Conservation (phyloP, 2,329 filamentous ascomycete species). For the Ophidiomyces ophidiicola region DNA sequence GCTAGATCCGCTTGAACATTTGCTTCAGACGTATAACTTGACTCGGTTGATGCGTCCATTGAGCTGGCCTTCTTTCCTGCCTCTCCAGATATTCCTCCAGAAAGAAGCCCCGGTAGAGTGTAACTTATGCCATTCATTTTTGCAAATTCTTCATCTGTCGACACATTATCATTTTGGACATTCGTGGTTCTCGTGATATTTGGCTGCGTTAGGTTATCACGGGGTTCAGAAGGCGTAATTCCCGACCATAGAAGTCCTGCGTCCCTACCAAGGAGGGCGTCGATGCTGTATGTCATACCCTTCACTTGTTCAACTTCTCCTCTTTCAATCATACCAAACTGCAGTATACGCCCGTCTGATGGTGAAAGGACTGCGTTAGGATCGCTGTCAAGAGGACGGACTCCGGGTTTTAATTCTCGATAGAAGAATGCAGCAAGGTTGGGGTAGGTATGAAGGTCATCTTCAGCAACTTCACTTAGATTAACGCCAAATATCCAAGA, state of each 20-base stretch:
- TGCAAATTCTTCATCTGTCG: constrained; percentile 83
- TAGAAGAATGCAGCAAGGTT: constrained; percentile 98
- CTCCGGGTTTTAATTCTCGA: constrained; percentile 78
- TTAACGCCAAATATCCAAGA: constrained; percentile 84
- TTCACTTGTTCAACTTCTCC: constrained; percentile 98
- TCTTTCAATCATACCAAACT: constrained; percentile 82
- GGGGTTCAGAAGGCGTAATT: constrained; percentile 24
- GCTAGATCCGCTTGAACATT: constrained; percentile 77
- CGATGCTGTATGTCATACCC: constrained; percentile 93
- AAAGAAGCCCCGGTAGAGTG: constrained; percentile 75
- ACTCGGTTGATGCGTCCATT: constrained; percentile 59
- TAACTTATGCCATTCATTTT: constrained; percentile 91
- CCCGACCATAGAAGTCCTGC: constrained; percentile 38
- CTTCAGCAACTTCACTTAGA: constrained; percentile 74
- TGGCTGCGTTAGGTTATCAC: constrained; percentile 19
- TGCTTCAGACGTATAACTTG: constrained; percentile 60
- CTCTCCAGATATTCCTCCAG: constrained; percentile 41
- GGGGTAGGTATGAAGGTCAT: constrained; percentile 76
- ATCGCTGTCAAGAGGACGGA: constrained; percentile 70
- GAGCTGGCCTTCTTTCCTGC: constrained; percentile 39
- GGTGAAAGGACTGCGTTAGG: constrained; percentile 72
- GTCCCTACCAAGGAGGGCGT: constrained; percentile 66
- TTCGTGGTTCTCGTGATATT: constrained; percentile 16
- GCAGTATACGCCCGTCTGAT: constrained; percentile 78
- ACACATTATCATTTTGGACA: constrained; percentile 51